These are phyloP conservation scores for Coemansia pectinata DNA, from an alignment of 192 early-diverging fungal species.

Conservation along the genomic window DNA sequence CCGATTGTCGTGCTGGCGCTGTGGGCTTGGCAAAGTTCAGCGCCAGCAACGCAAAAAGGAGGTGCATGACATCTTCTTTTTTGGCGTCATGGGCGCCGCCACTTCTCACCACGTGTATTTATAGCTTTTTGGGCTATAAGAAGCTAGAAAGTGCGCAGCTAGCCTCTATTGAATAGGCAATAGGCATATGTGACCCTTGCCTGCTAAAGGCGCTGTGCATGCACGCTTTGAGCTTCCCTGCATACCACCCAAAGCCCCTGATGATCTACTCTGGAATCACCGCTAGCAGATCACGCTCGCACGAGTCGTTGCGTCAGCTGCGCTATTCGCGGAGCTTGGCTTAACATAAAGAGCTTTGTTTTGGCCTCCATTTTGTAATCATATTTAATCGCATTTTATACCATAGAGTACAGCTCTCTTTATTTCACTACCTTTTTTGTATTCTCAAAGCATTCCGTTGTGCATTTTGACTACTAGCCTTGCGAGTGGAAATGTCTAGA, in stretches of 20 bases:
- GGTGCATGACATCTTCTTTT: not conserved
- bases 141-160: not conserved
- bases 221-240: not conserved
- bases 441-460: not conserved
- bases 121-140: not conserved
- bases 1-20: not conserved
- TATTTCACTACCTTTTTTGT: not conserved
- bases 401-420: not conserved
- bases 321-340: not conserved
- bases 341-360: not conserved
- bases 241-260: not conserved
- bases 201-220: not conserved
- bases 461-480: not conserved
- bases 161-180: not conserved
- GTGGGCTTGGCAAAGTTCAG: not conserved
- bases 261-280: not conserved
- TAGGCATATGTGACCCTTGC: too few species aligned
- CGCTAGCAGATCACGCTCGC: not conserved
- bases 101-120: not conserved
- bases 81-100: not conserved
- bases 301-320: not conserved
- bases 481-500: constrained; percentile 12
- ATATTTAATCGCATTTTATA: not conserved
- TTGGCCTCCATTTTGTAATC: not conserved
- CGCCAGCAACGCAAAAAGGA: not conserved